These are phyloP conservation scores for Detonula confervacea DNA, from an alignment of 352 stramenopile genomes.

Conservation along the genomic window DNA sequence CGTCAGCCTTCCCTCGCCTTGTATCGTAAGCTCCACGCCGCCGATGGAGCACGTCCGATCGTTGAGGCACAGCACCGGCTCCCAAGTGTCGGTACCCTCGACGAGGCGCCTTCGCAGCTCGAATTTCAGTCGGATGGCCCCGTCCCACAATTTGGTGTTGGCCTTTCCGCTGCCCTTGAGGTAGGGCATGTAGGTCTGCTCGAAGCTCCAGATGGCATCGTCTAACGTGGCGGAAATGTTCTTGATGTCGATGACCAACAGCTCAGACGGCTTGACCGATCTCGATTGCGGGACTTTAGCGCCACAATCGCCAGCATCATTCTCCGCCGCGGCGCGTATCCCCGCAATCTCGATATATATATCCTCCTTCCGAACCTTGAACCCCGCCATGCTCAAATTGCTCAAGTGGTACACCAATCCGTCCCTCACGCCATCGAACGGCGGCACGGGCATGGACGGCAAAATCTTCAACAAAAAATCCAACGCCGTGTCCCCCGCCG, in stretches of 20 bases:
- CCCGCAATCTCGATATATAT: conserved; percentile 84
- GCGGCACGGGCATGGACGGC: conserved; percentile 80
- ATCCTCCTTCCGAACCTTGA: conserved; percentile 84
- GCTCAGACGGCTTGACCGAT: conserved; percentile 75
- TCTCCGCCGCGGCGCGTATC: conserved; percentile 66
- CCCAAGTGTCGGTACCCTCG: conserved; percentile 57
- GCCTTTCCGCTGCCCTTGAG: conserved; percentile 80
- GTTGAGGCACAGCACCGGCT: conserved; percentile 82
- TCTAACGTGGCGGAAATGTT: conserved; percentile 82
- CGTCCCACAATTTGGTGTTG: conserved; percentile 76
- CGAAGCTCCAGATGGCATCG: conserved; percentile 82
- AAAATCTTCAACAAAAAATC: conserved; percentile 84
- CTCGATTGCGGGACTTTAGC: conserved; percentile 15
- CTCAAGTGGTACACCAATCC: conserved; percentile 82
- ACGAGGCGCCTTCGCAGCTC: conserved; percentile 68
- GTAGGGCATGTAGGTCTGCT: conserved; percentile 86
- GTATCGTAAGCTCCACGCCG: conserved; percentile 74
- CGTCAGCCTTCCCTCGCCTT: conserved; percentile 74
- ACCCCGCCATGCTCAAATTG: conserved; percentile 83
- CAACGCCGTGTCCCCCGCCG: conserved; percentile 78
- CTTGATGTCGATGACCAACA: conserved; percentile 83
- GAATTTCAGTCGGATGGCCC: conserved; percentile 81
- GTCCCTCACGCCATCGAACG: conserved; percentile 83
- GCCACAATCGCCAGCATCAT: background rate
- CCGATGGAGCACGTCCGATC: conserved; percentile 77